These are phyloP conservation scores for Sporothrix curviconia DNA, from an alignment of 2,329 filamentous ascomycete genomes.

Conservation along the genomic window DNA sequence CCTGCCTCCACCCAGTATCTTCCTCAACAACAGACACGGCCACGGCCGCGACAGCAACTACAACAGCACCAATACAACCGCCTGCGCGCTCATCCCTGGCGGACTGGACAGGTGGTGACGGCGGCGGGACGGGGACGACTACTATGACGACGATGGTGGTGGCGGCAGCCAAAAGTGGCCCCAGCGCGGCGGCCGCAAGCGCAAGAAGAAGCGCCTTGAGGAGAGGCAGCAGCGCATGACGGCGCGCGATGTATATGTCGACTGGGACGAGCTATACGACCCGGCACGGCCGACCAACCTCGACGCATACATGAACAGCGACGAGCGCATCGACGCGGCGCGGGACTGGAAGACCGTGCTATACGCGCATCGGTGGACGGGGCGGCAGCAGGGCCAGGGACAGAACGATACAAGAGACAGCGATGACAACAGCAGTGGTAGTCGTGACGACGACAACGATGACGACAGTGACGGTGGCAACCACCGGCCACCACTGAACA, in stretches of 20 bases:
- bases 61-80: constrained; percentile 19
- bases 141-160: constrained; percentile 4
- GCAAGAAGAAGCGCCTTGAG: constrained; percentile 50
- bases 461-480: constrained; percentile 28
- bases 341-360: constrained; percentile 79
- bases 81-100: constrained; percentile 53
- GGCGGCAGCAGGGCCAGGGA: constrained; percentile 36
- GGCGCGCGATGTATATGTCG: constrained; percentile 45
- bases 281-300: constrained; percentile 75
- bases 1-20: background rate
- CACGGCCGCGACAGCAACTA: background rate
- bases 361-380: constrained; percentile 60
- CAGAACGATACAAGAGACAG: constrained; percentile 38
- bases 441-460: constrained; percentile 21
- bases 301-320: constrained; percentile 75
- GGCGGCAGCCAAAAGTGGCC: constrained; percentile 52
- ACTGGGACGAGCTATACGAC: constrained; percentile 92
- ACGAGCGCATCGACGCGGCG: constrained; percentile 73
- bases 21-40: background rate
- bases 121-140: background rate
- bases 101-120: constrained; percentile 65
- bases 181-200: constrained; percentile 60
- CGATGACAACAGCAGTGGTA: constrained; percentile 23
- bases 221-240: constrained; percentile 57
- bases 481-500: background rate